Evolutionary conservation across 306 rosid genomes (phyloP).

Genomic region (Medicago ruthenica): DNA sequence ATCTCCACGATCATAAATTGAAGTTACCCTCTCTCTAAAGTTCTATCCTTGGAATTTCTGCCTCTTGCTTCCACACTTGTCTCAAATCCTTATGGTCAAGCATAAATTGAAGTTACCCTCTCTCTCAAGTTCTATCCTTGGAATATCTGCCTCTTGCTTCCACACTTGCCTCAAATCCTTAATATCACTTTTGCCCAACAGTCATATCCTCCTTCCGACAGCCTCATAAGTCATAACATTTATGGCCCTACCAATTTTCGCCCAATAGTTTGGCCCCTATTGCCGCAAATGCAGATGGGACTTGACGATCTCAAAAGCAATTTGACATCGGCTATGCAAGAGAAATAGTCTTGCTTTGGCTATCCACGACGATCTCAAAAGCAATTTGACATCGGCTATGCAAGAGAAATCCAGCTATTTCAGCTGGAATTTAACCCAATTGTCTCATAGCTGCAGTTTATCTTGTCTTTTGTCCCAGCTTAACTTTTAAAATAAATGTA

Average conservation of each 20-base stretch:
- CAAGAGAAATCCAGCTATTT: background rate
- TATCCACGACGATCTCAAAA: background rate
- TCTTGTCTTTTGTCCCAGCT: too few species aligned
- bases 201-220: background rate
- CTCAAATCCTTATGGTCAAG: too few species aligned
- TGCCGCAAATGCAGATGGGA: background rate
- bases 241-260: background rate
- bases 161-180: background rate
- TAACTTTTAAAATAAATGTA: background rate
- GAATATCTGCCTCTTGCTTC: background rate
- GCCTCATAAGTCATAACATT: background rate
- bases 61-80: too few species aligned
- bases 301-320: background rate
- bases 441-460: background rate
- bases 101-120: too few species aligned
- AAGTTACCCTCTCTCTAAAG: background rate
- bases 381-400: too few species aligned
- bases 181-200: background rate
- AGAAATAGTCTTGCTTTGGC: background rate
- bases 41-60: background rate
- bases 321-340: background rate
- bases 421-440: background rate
- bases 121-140: background rate
- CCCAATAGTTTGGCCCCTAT: background rate
- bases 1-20: background rate